Percentiles rank a stretch among this genome's conserved stretches.
Evolutionary conservation across 495 filamentous ascomycete genomes (phyloP).

Genomic region (Hyaloscypha bicolor): DNA sequence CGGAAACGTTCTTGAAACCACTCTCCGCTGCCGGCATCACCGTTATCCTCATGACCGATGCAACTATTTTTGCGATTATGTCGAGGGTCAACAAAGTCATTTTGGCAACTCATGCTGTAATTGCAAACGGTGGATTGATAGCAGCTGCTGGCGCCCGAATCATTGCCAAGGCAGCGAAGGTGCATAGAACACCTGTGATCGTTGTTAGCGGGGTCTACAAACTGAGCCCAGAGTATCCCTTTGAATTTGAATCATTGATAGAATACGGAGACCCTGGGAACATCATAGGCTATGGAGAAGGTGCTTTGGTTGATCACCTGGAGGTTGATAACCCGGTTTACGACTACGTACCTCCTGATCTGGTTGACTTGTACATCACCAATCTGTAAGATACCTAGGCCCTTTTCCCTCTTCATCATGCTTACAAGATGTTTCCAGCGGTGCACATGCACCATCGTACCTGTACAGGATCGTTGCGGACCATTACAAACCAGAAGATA

Average conservation of each 20-base stretch:
- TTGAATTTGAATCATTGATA: conserved; percentile 72
- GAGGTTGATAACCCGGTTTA: conserved; percentile 79
- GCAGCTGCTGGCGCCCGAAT: conserved; percentile 76
- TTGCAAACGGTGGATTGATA: conserved; percentile 82
- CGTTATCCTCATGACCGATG: conserved; percentile 80
- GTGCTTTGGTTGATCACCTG: conserved; percentile 71
- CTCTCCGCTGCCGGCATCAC: conserved; percentile 75
- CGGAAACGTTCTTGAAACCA: conserved; percentile 68
- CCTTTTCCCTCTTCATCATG: neutral
- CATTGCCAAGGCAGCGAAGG: conserved; percentile 80
- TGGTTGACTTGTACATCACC: conserved; percentile 88
- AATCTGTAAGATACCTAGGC: conserved; percentile 70
- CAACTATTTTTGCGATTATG: conserved; percentile 88
- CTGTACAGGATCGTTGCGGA: conserved; percentile 80
- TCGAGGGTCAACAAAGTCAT: conserved; percentile 93
- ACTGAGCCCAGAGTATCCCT: conserved; percentile 84
- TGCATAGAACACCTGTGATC: conserved; percentile 78
- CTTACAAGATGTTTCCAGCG: conserved; percentile 51
- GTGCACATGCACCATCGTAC: conserved; percentile 79
- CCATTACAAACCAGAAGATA: conserved; percentile 84
- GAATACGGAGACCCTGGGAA: conserved; percentile 80
- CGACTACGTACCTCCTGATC: conserved; percentile 79
- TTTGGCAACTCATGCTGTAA: conserved; percentile 79
- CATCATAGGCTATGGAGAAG: conserved; percentile 73
- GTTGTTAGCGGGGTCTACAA: conserved; percentile 87